A percentile compares a stretch with the other conserved stretches of the same genome.
These are phyloP conservation scores for Endoconidiophora laricicola DNA, from an alignment of 2,329 filamentous ascomycete species.

Conservation along the genomic window DNA sequence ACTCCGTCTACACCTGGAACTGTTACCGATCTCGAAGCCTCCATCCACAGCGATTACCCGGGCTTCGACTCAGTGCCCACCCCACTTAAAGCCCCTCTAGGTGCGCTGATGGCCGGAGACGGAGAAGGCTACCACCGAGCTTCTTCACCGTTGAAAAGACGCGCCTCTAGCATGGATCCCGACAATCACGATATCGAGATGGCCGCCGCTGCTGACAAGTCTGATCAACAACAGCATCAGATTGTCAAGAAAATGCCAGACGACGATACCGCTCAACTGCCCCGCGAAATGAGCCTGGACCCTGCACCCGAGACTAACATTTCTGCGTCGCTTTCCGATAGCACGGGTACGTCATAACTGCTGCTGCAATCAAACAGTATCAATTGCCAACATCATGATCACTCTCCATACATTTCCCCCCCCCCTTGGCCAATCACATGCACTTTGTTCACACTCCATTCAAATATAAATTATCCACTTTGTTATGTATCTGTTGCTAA, in stretches of 20 bases:
- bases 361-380: not conserved
- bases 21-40: slow-evolving; percentile 38
- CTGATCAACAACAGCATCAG: slow-evolving; percentile 6
- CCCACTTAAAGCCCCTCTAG: slow-evolving; percentile 23
- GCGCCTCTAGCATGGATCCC: slow-evolving; percentile 44
- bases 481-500: not conserved
- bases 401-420: not conserved
- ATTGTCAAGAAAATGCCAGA: not conserved
- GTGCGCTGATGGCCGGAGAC: slow-evolving; percentile 23
- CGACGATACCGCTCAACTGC: slow-evolving; percentile 2
- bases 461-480: not conserved
- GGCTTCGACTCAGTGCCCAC: slow-evolving; percentile 1
- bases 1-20: slow-evolving; percentile 41
- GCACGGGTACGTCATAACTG: slow-evolving; percentile 12
- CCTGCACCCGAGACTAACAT: slow-evolving; percentile 1
- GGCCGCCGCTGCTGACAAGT: slow-evolving; percentile 11
- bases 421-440: not conserved
- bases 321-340: no score
- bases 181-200: slow-evolving; percentile 22
- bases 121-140: slow-evolving; percentile 41
- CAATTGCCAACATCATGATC: not conserved
- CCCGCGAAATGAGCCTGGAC: slow-evolving; percentile 12
- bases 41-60: slow-evolving; percentile 32
- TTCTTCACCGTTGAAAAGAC: slow-evolving; percentile 47
- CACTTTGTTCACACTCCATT: not conserved